These are phyloP conservation scores for Carex littledalei DNA, from an alignment of 176 grass and related monocot species.

Conservation along the genomic window DNA sequence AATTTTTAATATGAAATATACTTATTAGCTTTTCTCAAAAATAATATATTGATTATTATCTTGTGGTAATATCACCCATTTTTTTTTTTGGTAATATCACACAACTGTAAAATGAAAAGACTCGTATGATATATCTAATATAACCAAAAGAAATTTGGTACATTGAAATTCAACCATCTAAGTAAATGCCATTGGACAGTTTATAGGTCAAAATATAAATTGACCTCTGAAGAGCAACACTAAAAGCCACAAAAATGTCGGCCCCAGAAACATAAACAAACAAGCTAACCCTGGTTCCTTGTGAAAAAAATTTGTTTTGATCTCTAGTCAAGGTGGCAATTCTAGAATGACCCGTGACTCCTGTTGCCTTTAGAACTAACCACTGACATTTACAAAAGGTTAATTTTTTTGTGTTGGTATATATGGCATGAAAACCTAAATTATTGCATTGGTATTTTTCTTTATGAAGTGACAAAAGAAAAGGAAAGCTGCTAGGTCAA, in stretches of 20 bases:
- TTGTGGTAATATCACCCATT: background rate
- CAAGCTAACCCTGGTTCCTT: background rate
- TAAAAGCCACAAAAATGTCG: background rate
- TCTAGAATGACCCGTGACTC: conserved; percentile 36
- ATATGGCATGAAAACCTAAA: background rate
- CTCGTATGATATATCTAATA: background rate
- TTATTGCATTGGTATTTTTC: background rate
- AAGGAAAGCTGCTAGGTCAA: background rate
- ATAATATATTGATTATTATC: background rate
- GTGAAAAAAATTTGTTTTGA: background rate
- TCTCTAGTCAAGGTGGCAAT: conserved; percentile 23
- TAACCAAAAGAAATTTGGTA: background rate
- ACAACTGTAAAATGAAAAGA: background rate
- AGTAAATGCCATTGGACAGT: background rate
- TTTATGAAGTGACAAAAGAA: background rate
- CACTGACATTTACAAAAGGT: background rate
- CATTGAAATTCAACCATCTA: background rate
- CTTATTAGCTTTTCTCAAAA: background rate
- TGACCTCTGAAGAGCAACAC: background rate
- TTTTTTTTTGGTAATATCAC: background rate
- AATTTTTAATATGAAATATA: background rate
- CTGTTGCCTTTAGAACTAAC: conserved; percentile 6
- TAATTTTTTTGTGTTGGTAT: background rate
- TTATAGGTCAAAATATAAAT: conserved; percentile 1
- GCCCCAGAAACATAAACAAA: background rate